These are phyloP conservation scores for Hamamelis virginiana DNA, from an alignment of 164 flowering plant species.

Conservation along the genomic window DNA sequence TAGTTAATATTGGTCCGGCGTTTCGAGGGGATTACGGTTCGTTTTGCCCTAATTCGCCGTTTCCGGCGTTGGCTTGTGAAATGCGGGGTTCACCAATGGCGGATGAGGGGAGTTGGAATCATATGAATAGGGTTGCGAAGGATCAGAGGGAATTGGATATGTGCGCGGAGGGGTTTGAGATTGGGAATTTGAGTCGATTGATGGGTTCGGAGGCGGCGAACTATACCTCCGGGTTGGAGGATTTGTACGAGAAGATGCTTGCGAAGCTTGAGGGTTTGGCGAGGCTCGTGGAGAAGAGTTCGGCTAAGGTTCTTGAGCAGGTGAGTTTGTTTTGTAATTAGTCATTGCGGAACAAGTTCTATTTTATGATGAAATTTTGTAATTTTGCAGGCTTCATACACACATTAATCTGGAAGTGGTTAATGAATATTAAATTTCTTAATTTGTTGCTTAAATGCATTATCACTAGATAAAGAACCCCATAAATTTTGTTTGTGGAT, in stretches of 20 bases:
- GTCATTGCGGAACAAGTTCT: neutral
- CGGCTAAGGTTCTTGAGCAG: constrained; percentile 64
- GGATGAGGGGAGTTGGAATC: constrained; percentile 37
- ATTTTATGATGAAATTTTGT: neutral
- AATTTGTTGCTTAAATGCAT: too few species aligned
- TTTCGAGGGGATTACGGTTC: constrained; percentile 72
- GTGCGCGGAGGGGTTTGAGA: constrained; percentile 58
- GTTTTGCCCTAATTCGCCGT: constrained; percentile 58
- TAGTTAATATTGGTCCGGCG: constrained; percentile 82
- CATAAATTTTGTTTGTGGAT: too few species aligned
- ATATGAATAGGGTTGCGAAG: constrained; percentile 27
- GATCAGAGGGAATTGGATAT: constrained; percentile 52
- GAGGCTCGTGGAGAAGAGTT: constrained; percentile 57
- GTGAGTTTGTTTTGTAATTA: constrained; percentile 24
- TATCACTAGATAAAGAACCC: neutral
- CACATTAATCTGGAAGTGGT: neutral
- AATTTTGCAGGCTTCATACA: too few species aligned
- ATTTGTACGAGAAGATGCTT: constrained; percentile 79
- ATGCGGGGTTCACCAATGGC: constrained; percentile 30
- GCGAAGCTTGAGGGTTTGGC: constrained; percentile 66
- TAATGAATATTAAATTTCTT: too few species aligned
- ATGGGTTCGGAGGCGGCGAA: constrained; percentile 57
- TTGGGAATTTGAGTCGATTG: constrained; percentile 51
- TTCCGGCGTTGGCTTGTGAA: constrained; percentile 55
- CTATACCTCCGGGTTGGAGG: constrained; percentile 64